Evolutionary conservation across 495 filamentous ascomycete genomes (phyloP), one percentile per base, ranked within the genome.

Genomic region (Clohesyomyces aquaticus): DNA sequence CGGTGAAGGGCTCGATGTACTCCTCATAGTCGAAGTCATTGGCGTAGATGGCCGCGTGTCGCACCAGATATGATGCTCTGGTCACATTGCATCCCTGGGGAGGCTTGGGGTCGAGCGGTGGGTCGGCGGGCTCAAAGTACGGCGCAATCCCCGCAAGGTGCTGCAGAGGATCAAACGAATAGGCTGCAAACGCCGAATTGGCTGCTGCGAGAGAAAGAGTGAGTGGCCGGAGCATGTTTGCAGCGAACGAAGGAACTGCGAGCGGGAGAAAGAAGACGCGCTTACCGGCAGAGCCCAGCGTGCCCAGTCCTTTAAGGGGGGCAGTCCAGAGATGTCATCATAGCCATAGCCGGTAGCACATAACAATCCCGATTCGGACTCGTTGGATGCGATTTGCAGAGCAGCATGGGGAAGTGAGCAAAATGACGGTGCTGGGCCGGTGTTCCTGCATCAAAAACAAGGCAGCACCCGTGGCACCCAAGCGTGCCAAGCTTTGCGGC

Each of bases 11-110:
- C 38, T 77, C 74, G 21, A 80, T 77, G 59, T 79, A 80, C 28
- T 73, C 73, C 53, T 78, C 77, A 54, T 77, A 77, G 57, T 81
- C 79, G 35, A 75, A 79, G 63, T 80, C 78, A 46, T 80, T 81
- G 59, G 76, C 75, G 61, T 78, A 79, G 61, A 81, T 81, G 23
- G 79, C 79, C 0, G 79, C 77, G 63, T 80, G 79, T 8, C 79
- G 77, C 14, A 73, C 68, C 12, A 81, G 73, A 61, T 80, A 81
- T 4, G 77, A 74, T 1, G 76, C 79, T 23, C 71, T 66, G 2
- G 71, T 72, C 10, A 76, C 68, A 11, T 71, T 75, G 68, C 78
- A 81, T 38, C 79, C 78, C 67, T 77, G 72, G 0, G 70, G 50
- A 19, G 70, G 67, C 19, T 56, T 23, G 9, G 63, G 70, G 25